Base-by-base conservation (phyloP, 139 green algal genomes). In the Micromonas commoda region DNA sequence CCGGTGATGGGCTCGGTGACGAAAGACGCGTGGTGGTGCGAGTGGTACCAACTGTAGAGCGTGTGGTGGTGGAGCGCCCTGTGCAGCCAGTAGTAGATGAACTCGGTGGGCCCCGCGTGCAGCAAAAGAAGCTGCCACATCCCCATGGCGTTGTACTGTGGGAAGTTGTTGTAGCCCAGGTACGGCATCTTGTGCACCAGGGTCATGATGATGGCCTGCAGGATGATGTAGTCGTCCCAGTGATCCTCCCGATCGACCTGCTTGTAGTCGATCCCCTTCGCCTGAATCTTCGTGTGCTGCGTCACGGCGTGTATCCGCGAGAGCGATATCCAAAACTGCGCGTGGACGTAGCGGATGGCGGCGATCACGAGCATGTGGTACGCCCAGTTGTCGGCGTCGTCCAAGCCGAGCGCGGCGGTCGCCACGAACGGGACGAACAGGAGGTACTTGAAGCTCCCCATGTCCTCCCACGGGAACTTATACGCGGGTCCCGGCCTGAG, bases 211-310 rank as follows among this genome's bases (percentile, higher is more conserved):
- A 88, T 65, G 0, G 51, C 52, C 37, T 88, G 78, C 0, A 88
- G 64, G 37, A 88, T 82, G 21, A 88, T 86, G 73, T 86, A 88
- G 77, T 88, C 83, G 75, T 88, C 83, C 83, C 83, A 85, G 23
- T 79, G 71, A n/a, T 85, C 71, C 32, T 83, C 82, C 20, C 80
- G 60, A 75, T 86, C 82, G 9, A 86, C 73, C 52, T 86, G 82
- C 31, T 83, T 72, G 54, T 80, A 86, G 28, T 78, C 69, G 3
- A 83, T 78, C 13, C 77, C 78, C 65, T 86, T 86, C 13, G 63
- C 34, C 24, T 83, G 72, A 31, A 86, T 83, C 52, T 65, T 26
- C 32, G 82, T 76, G 24, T 77, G 53, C 16, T 54, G 20, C 31
- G 79, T 74, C 26, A 83, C 53, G n/a, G 38, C 57, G 29, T 71